These are phyloP conservation scores for Axilococcus clingmanii DNA, from an alignment of 139 green algal species.

Conservation along the genomic window DNA sequence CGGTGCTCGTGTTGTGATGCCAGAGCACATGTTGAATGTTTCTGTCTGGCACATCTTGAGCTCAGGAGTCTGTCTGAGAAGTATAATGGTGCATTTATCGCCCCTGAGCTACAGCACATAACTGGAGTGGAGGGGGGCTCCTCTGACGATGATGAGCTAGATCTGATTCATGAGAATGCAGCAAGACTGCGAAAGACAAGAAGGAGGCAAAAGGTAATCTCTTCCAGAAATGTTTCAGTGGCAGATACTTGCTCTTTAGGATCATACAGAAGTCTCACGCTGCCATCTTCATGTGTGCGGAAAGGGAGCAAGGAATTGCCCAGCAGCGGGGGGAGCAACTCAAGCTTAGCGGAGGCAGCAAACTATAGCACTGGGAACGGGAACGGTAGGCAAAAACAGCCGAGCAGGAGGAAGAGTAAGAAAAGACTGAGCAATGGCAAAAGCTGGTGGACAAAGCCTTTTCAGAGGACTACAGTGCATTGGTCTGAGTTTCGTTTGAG, in stretches of 20 bases:
- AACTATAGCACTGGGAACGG: neutral
- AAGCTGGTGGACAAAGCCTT: slow-evolving; percentile 13
- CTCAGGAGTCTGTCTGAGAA: neutral
- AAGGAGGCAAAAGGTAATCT: neutral
- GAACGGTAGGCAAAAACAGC: slow-evolving; percentile 1
- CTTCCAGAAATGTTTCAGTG: neutral
- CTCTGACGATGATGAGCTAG: neutral
- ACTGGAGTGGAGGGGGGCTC: no score
- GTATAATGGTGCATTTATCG: no score
- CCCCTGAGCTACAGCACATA: no score
- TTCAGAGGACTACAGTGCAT: slow-evolving; percentile 3
- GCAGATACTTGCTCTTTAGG: neutral
- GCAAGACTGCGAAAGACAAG: neutral
- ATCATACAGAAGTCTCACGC: neutral
- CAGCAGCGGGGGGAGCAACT: no score
- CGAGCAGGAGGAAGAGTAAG: neutral
- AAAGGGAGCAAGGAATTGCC: no score
- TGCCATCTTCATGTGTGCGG: no score
- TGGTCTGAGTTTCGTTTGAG: slow-evolving; percentile 14
- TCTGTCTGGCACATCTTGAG: slow-evolving; percentile 17
- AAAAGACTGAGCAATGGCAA: neutral
- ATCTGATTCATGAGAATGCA: neutral
- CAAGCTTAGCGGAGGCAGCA: no score
- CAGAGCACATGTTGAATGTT: slow-evolving; percentile 54
- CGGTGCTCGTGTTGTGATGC: slow-evolving; percentile 51